Conservation (phyloP, 352 stramenopile genomes). For the Globisporangium paddicum region DNA sequence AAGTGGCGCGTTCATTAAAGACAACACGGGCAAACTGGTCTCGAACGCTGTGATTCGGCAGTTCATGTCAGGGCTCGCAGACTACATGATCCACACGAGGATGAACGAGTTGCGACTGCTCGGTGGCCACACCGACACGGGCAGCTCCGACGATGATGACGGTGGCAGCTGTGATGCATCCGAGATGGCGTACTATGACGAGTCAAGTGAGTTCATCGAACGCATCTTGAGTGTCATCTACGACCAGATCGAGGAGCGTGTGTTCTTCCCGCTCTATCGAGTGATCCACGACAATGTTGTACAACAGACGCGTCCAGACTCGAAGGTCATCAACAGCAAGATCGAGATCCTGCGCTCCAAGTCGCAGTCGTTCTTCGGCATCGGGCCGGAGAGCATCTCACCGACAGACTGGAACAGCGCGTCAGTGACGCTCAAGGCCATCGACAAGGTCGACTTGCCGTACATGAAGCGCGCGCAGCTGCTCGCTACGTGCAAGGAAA, state of each 20-base stretch:
- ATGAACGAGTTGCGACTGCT: conserved; percentile 73
- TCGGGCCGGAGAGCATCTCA: conserved; percentile 62
- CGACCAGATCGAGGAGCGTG: conserved; percentile 82
- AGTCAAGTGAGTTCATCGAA: conserved; percentile 52
- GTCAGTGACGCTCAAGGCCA: conserved; percentile 56
- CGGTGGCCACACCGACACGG: conserved; percentile 33
- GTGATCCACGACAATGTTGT: conserved; percentile 62
- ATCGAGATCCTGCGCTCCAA: conserved; percentile 79
- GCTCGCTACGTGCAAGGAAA: conserved; percentile 74
- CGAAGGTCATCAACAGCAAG: conserved; percentile 71
- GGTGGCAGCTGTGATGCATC: conserved; percentile 7
- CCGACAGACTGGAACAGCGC: conserved; percentile 54
- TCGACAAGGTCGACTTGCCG: conserved; percentile 74
- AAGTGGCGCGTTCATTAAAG: conserved; percentile 64
- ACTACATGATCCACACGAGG: conserved; percentile 79
- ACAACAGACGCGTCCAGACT: conserved; percentile 50
- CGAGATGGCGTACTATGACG: conserved; percentile 13
- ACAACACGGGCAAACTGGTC: conserved; percentile 42
- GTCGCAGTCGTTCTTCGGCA: conserved; percentile 81
- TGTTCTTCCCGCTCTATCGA: conserved; percentile 78
- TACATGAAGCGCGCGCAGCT: conserved; percentile 82
- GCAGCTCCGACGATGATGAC: conserved; percentile 26
- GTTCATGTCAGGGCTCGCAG: conserved; percentile 74
- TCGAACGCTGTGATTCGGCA: conserved; percentile 50
- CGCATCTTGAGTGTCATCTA: conserved; percentile 66